Evolutionary conservation across 176 grass and related monocot genomes (phyloP).

Genomic region (Cenchrus purpureus): DNA sequence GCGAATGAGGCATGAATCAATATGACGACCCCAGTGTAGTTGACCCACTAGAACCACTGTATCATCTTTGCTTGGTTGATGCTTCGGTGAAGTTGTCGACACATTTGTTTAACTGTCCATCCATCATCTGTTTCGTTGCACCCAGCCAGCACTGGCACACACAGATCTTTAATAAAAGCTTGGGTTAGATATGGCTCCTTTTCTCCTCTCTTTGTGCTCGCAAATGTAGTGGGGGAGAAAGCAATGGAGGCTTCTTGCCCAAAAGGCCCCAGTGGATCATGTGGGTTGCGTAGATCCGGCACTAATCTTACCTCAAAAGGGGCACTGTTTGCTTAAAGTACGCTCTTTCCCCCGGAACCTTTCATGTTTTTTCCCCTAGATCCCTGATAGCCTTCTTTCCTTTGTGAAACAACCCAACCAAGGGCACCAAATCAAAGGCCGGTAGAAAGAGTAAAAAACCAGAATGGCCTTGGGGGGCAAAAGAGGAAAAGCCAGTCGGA

Average conservation of each 20-base stretch:
- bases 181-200: slow-evolving; percentile 42
- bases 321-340: slow-evolving; percentile 43
- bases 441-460: slow-evolving; percentile 10
- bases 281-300: slow-evolving; percentile 85
- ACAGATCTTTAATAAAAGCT: slow-evolving; percentile 47
- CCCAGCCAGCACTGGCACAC: slow-evolving; percentile 45
- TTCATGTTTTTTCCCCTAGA: slow-evolving; percentile 32
- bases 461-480: slow-evolving; percentile 10
- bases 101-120: slow-evolving; percentile 34
- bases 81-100: slow-evolving; percentile 27
- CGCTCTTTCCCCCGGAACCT: slow-evolving; percentile 16
- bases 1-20: slow-evolving; percentile 10
- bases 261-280: slow-evolving; percentile 56
- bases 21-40: slow-evolving; percentile 29
- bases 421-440: slow-evolving; percentile 18
- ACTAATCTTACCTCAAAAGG: slow-evolving; percentile 83
- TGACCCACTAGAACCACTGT: neutral
- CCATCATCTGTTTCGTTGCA: slow-evolving; percentile 35
- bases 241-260: slow-evolving; percentile 45
- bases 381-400: slow-evolving; percentile 41
- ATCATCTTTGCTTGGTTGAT: slow-evolving; percentile 28
- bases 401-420: slow-evolving; percentile 38
- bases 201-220: slow-evolving; percentile 43
- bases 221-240: slow-evolving; percentile 56
- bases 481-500: slow-evolving; percentile 30